Evolutionary conservation across 208 protist genomes (phyloP).

Genomic region (Leishmania lainsoni): DNA sequence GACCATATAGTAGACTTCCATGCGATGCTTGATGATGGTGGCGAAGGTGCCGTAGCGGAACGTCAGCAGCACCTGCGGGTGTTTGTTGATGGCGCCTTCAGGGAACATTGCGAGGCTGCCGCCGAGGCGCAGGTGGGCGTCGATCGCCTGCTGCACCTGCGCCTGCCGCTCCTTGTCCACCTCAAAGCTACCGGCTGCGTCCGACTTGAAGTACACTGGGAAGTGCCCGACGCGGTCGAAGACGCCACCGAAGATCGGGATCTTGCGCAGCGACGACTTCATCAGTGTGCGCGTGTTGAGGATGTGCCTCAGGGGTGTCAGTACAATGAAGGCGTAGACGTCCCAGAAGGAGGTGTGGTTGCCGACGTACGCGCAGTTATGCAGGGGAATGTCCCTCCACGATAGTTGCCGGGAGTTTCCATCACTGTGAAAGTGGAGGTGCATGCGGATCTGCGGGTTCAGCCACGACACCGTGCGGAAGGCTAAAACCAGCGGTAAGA

Average conservation of each 20-base stretch:
- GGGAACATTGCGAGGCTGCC: constrained; percentile 70
- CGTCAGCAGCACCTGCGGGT: constrained; percentile 42
- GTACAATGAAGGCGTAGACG: constrained; percentile 36
- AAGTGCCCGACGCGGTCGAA: constrained; percentile 74
- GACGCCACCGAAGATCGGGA: constrained; percentile 61
- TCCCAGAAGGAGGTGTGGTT: constrained; percentile 81
- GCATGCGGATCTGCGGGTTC: constrained; percentile 51
- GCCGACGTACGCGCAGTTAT: constrained; percentile 32
- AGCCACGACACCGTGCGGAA: constrained; percentile 39
- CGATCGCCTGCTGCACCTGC: constrained; percentile 42
- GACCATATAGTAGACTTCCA: constrained; percentile 62
- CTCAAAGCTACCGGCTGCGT: constrained; percentile 53
- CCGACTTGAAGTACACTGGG: constrained; percentile 78
- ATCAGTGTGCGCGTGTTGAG: constrained; percentile 50
- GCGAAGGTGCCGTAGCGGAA: constrained; percentile 74
- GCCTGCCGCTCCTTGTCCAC: constrained; percentile 75
- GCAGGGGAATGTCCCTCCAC: constrained; percentile 19
- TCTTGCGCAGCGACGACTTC: constrained; percentile 49
- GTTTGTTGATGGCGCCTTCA: constrained; percentile 70
- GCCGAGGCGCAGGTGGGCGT: constrained; percentile 43
- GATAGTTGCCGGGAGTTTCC: constrained; percentile 3
- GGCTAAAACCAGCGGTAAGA: constrained; percentile 29
- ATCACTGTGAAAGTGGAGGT: constrained; percentile 30
- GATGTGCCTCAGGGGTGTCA: constrained; percentile 38
- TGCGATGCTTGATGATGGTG: constrained; percentile 55